These are phyloP conservation scores for Phytophthora europaea DNA, from an alignment of 352 stramenopile genomes.

Conservation along the genomic window DNA sequence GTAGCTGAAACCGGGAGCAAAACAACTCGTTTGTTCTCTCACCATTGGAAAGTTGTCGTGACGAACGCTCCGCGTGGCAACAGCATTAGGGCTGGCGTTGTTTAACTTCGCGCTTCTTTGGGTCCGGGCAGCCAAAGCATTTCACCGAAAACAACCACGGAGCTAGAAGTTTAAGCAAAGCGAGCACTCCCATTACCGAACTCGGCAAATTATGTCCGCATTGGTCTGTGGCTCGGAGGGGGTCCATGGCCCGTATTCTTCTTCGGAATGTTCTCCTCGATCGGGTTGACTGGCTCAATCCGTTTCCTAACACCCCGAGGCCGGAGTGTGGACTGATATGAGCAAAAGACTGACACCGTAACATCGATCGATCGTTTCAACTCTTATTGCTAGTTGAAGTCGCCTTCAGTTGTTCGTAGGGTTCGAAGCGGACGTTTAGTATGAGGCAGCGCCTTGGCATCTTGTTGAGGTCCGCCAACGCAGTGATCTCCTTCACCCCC, in stretches of 20 bases:
- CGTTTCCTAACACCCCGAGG: slow-evolving; percentile 14
- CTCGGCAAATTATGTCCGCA: background rate
- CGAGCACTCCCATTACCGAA: background rate
- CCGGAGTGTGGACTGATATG: background rate
- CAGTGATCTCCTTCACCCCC: background rate
- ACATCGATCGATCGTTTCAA: background rate
- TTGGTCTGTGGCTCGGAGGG: background rate
- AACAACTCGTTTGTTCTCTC: background rate
- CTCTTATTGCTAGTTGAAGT: background rate
- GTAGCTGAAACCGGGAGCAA: background rate
- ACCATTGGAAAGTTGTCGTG: background rate
- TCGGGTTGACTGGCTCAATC: background rate
- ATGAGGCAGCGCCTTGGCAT: background rate
- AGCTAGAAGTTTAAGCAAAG: background rate
- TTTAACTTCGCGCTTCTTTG: background rate
- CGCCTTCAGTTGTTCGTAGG: background rate
- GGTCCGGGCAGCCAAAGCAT: background rate
- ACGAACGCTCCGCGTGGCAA: background rate
- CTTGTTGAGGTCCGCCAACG: slow-evolving; percentile 1
- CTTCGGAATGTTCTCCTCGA: slow-evolving; percentile 6
- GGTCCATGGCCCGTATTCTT: background rate
- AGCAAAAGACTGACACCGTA: background rate
- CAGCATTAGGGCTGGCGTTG: background rate
- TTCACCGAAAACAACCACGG: background rate
- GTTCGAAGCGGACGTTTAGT: background rate